Evolutionary conservation across 2,329 filamentous ascomycete species (phyloP).

Genomic region (Cordyceps cicadae): DNA sequence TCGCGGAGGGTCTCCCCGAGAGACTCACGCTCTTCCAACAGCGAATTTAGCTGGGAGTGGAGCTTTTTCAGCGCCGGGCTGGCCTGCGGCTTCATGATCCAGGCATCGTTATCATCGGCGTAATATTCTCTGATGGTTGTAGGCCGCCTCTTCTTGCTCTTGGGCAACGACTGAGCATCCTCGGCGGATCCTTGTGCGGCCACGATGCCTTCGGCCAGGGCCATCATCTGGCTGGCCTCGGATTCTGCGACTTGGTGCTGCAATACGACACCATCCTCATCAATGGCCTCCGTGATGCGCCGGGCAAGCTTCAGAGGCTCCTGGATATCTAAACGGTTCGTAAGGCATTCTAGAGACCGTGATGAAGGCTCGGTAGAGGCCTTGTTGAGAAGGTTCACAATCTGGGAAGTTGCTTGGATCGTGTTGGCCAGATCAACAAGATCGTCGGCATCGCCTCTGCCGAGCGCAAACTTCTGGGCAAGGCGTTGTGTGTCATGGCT

Average conservation of each 20-base stretch:
- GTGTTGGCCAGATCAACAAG: slow-evolving; percentile 76
- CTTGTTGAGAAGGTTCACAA: slow-evolving; percentile 41
- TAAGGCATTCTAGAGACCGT: slow-evolving; percentile 36
- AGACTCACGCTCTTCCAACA: slow-evolving; percentile 50
- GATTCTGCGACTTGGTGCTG: slow-evolving; percentile 70
- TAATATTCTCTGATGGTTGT: slow-evolving; percentile 49
- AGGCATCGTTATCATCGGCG: slow-evolving; percentile 49
- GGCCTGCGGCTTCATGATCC: slow-evolving; percentile 61
- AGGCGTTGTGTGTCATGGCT: slow-evolving; percentile 83
- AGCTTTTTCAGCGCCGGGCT: slow-evolving; percentile 57
- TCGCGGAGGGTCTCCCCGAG: slow-evolving; percentile 56
- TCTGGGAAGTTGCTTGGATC: slow-evolving; percentile 62
- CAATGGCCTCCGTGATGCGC: slow-evolving; percentile 70
- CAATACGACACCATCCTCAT: slow-evolving; percentile 81
- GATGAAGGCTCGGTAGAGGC: slow-evolving; percentile 11
- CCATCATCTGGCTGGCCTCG: slow-evolving; percentile 61
- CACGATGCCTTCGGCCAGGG: slow-evolving; percentile 65
- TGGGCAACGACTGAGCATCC: slow-evolving; percentile 46
- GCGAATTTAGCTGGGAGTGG: slow-evolving; percentile 55
- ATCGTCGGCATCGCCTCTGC: slow-evolving; percentile 86
- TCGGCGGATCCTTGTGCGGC: slow-evolving; percentile 56
- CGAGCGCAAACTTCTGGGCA: slow-evolving; percentile 88
- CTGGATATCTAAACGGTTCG: slow-evolving; percentile 54
- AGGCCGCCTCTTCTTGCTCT: slow-evolving; percentile 38
- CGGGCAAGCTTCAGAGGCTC: slow-evolving; percentile 60